Base-by-base conservation (phyloP, 2,329 filamentous ascomycete species). In the Sclerotinia sclerotiorum region DNA sequence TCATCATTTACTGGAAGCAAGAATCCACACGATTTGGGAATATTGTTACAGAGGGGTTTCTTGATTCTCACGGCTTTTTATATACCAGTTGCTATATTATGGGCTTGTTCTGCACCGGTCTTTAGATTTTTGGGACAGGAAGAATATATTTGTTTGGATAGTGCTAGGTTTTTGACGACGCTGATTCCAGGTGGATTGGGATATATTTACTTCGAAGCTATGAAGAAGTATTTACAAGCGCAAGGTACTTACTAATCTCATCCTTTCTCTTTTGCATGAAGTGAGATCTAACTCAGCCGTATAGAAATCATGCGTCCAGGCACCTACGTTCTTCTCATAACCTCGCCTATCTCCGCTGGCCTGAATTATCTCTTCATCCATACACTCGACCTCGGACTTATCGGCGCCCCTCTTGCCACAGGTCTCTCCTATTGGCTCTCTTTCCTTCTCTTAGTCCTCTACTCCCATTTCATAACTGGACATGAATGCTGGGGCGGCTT, bases 221-320 rank as follows among this genome's bases (percentile, higher is more conserved):
- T 93, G 76, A 97, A 97, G 81, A 92, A 94, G 74, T 97, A 89
- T 73, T 84, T 96, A 0, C 93, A 97, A 79, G 93, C 93, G 0
- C 93, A 97, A 79, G 91, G 91, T 84, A 86, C 48, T 27, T 6
- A 51, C 29, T 35, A 11, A 86, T 77, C 87, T 85, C 73, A 86
- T 83, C 70, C 78, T 86, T n/a, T 83, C 85, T 74, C 83, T 84
- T 7, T 83, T 32, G 10, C 17, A 24, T 3, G 15, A 39, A 39
- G 5, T 5, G 2, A 27, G 19, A 19, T 32, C 52, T 27, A 54
- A 54, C 39, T 49, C 42, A 39, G 29, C 66, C 13, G 39, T n/a
- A 29, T 29, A 54, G 81, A 78, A 39, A 87, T 95, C n/a, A 95
- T 96, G 79, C 87, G 85, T 1, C 91, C 92, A 0, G 92, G 90